Base-by-base conservation (phyloP, 352 stramenopile genomes). In the Phytophthora ramorum region DNA sequence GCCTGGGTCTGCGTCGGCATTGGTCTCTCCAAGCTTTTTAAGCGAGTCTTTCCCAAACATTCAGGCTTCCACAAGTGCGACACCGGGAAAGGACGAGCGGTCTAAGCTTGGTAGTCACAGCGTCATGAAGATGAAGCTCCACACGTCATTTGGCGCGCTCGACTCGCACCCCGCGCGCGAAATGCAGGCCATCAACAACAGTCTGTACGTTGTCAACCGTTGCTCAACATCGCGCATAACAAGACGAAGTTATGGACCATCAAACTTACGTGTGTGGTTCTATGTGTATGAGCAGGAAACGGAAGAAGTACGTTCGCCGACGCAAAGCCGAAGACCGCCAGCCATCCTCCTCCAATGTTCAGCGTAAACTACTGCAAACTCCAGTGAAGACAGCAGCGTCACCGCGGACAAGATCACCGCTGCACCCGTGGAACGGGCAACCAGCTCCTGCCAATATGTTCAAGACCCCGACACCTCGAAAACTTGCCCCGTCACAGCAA, bases 141-240 rank as follows among this genome's bases (percentile, higher is more conserved):
- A 91, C 51, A 78, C 83, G 7, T 72, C 78, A 9, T 86, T 86
- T 34, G 82, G 83, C 37, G 20, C 73, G 37, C 50, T 67, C 8
- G 60, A 67, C 34, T 72, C 52, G 34, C 74, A 89, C 34, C 74
- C 79, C 2, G 87, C 87, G 38, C 81, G 81, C 17, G 79, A 92
- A 28, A 88, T 94, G 13, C 78, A 91, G 38, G 79, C 84, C 2
- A 96, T 96, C 65, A 96, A 96, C 66, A 90, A 93, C 59, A 92
- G 78, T 34, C 66, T 96, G 83, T 91, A 76, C 24, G 71, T 61
- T 49, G 16, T 44, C 38, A 12, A 16, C 8, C 16, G 16, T 22
- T 17, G 37, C 14, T 44, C 34, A 40, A 40, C 10, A 10, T 38
- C 32, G 9, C 9, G 32, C 32, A 14, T 38, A 0, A 38, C 34